Percentiles rank a stretch among this genome's conserved stretches.
Evolutionary conservation across 192 early-diverging fungal genomes (phyloP).

Genomic region (Coemansia sp.): DNA sequence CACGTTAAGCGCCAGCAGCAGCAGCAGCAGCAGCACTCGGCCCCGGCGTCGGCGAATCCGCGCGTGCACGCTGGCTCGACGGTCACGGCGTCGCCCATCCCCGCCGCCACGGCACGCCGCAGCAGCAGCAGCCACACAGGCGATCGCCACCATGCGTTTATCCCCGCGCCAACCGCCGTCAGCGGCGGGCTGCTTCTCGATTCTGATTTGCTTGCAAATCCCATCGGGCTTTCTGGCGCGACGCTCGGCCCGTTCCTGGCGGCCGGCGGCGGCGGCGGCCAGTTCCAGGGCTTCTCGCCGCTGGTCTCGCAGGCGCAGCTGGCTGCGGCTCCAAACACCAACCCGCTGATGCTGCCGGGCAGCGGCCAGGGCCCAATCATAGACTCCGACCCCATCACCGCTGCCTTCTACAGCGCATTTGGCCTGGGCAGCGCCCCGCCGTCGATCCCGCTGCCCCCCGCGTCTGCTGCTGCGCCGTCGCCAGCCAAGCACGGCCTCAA

Average conservation of each 20-base stretch:
- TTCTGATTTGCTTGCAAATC: constrained; percentile 21
- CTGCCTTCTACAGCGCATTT: constrained; percentile 50
- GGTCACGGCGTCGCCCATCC: constrained; percentile 13
- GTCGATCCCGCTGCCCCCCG: constrained; percentile 1
- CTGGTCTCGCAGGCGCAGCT: constrained; percentile 1
- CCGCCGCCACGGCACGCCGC: not conserved
- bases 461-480: not conserved
- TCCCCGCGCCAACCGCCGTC: constrained; percentile 27
- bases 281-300: constrained; percentile 3
- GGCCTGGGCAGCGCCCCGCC: constrained; percentile 18
- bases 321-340: constrained; percentile 42
- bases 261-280: constrained; percentile 10
- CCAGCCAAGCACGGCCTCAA: constrained; percentile 11
- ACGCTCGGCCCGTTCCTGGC: constrained; percentile 27
- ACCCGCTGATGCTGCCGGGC: constrained; percentile 52
- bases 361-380: constrained; percentile 38
- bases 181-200: constrained; percentile 35
- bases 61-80: not conserved
- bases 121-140: not conserved
- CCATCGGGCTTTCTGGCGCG: constrained; percentile 20
- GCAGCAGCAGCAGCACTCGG: constrained; percentile 12
- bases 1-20: constrained; percentile 49
- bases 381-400: constrained; percentile 41
- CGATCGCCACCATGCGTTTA: constrained; percentile 1
- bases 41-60: not conserved